phyloP scores from a whole-genome alignment of 2,329 filamentous ascomycete species.

The Colletotrichum acutatum region DNA sequence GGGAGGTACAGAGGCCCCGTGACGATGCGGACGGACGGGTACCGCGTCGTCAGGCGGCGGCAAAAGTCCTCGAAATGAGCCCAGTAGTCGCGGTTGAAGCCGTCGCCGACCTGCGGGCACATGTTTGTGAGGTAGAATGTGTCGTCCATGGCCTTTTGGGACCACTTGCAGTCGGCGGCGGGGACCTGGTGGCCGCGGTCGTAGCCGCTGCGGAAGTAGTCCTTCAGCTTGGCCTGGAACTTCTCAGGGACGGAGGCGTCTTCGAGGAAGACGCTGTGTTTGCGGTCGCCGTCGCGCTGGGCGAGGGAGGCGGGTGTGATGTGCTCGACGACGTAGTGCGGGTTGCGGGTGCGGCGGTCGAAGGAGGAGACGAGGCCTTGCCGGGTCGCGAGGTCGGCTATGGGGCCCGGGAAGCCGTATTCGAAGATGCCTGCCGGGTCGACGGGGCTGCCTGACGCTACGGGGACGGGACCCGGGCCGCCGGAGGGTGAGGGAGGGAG shows the following conservation, averaged over 20 bases:
- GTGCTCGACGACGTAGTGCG: slow-evolving; percentile 95
- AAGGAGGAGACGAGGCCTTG: slow-evolving; percentile 85
- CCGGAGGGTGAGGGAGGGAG: slow-evolving; percentile 42
- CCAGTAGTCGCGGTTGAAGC: slow-evolving; percentile 99
- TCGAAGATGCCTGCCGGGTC: slow-evolving; percentile 82
- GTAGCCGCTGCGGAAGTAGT: slow-evolving; percentile 95
- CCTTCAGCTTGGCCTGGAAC: slow-evolving; percentile 90
- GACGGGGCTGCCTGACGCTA: slow-evolving; percentile 61
- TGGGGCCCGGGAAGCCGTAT: slow-evolving; percentile 92
- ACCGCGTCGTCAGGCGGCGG: slow-evolving; percentile 80
- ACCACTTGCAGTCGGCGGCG: slow-evolving; percentile 96
- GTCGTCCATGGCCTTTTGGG: slow-evolving; percentile 91
- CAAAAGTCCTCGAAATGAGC: slow-evolving; percentile 99
- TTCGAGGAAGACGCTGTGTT: slow-evolving; percentile 85
- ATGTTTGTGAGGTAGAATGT: slow-evolving; percentile 96
- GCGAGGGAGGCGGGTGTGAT: slow-evolving; percentile 90
- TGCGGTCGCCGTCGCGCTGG: slow-evolving; percentile 80
- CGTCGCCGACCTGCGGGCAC: slow-evolving; percentile 97
- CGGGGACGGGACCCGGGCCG: slow-evolving; percentile 38
- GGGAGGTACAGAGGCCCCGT: slow-evolving; percentile 96
- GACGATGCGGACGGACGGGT: slow-evolving; percentile 89
- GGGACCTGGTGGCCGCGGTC: slow-evolving; percentile 98
- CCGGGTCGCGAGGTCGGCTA: slow-evolving; percentile 83
- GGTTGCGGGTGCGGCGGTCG: slow-evolving; percentile 91
- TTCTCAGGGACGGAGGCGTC: slow-evolving; percentile 82